A percentile compares a stretch with the other conserved stretches of the same genome.
phyloP scores from a whole-genome alignment of 129 eudicot species.

The Artemisia tridentata region DNA sequence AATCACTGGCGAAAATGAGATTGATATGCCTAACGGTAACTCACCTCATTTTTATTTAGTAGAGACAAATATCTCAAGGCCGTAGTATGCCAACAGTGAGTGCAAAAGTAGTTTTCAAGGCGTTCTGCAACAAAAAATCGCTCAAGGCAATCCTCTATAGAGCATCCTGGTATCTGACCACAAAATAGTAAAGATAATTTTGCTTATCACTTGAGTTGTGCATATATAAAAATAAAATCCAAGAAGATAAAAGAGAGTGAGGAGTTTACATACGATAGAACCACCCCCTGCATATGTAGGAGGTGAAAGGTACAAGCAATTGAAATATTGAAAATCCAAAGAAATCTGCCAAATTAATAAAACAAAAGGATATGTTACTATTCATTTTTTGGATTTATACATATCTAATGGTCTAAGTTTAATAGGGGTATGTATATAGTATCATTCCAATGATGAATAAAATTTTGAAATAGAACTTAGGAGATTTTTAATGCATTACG shows the following conservation, averaged over 20 bases:
- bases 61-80: conserved; percentile 53
- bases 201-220: neutral
- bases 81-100: conserved; percentile 81
- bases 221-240: conserved; percentile 14
- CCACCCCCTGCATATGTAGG: conserved; percentile 32
- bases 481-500: too few relatives aligned
- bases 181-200: neutral
- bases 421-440: too few relatives aligned
- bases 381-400: neutral
- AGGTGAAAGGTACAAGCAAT: conserved; percentile 73
- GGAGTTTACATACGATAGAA: conserved; percentile 47
- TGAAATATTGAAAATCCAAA: conserved; percentile 74
- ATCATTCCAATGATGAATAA: too few relatives aligned
- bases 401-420: neutral
- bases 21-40: neutral
- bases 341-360: conserved; percentile 63
- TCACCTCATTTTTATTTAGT: conserved; percentile 54
- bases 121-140: conserved; percentile 67
- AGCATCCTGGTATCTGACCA: conserved; percentile 63
- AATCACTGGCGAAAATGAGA: neutral
- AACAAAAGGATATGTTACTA: neutral
- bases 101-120: conserved; percentile 74
- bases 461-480: too few relatives aligned
- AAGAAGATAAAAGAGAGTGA: conserved; percentile 4
- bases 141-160: conserved; percentile 75